These are phyloP conservation scores for Daedaleopsis nitida DNA, from an alignment of 768 basidiomycete genomes.

Conservation along the genomic window DNA sequence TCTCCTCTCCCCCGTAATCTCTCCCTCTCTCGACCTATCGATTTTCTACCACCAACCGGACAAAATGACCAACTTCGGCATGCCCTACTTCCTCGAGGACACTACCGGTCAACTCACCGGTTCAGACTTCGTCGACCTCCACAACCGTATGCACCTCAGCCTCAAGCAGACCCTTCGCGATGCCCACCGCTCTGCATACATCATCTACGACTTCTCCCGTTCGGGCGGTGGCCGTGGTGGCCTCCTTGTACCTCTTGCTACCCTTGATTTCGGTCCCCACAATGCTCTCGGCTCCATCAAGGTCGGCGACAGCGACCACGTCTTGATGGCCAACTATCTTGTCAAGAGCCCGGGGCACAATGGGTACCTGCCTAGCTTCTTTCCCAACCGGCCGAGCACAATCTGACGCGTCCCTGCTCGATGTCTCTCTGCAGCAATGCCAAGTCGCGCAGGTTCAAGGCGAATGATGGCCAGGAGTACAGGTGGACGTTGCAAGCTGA, in stretches of 20 bases:
- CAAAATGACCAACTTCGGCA: constrained; percentile 43
- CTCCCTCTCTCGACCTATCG: not conserved
- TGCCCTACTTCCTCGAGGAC: constrained; percentile 69
- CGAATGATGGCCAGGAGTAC: constrained; percentile 62
- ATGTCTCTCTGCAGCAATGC: constrained; percentile 34
- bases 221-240: constrained; percentile 27
- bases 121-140: constrained; percentile 62
- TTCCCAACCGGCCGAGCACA: not conserved
- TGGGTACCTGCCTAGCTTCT: constrained; percentile 38
- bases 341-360: constrained; percentile 39
- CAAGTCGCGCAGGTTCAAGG: constrained; percentile 53
- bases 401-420: not conserved
- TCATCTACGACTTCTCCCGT: constrained; percentile 48
- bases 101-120: constrained; percentile 53
- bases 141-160: constrained; percentile 57
- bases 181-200: constrained; percentile 47
- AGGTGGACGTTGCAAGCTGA: constrained; percentile 56
- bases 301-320: constrained; percentile 37
- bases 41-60: not conserved
- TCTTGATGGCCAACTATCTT: constrained; percentile 58
- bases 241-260: constrained; percentile 40
- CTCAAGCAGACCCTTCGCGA: constrained; percentile 51
- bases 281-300: constrained; percentile 55
- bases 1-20: not conserved
- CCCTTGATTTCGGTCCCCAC: constrained; percentile 50